Base-by-base conservation (phyloP, 768 basidiomycete species). In the Leucosporidium creatinivorum region DNA sequence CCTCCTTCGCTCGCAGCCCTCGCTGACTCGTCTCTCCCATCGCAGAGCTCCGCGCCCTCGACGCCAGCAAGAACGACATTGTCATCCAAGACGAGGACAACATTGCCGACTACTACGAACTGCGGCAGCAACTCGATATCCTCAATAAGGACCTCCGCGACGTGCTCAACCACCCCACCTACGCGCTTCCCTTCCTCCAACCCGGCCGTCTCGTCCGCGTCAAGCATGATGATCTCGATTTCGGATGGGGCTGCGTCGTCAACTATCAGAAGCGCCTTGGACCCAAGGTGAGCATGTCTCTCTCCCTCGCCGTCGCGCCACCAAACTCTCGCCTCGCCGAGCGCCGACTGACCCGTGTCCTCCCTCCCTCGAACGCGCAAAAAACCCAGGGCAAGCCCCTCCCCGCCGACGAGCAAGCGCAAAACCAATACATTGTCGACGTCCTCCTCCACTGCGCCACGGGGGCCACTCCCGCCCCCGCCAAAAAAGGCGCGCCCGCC, bases 221-320 rank as follows among this genome's bases (percentile, higher is more conserved):
- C 73, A 89, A 89, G 76, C 84, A 96, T 77, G 85, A 87, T 69
- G 87, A 88, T 49, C 80, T 87, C 19, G 89, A 99, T 78, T 98
- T 94, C 78, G 94, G 94, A 15, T 98, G 96, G 96, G 94, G 94
- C 49, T 85, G 92, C 52, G 85, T 98, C 61, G 84, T 97, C 75
- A 93, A 92, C 77, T 97, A 86, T 75, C 87, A 89, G 76, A 96
- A 96, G 78, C 85, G 93, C 0, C 73, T 86, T 26, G 85, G 86
- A n/a, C 84, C 88, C 21, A 94, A 92, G 81, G 79, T 78, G 62
- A 70, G 91, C 87, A n/a, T n/a, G n/a, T 26, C 15, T 1, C 44
- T 48, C 28, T 13, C 1, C 25, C n/a, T n/a, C n/a, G n/a, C n/a
- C n/a, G n/a, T n/a, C n/a, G n/a, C n/a, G n/a, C n/a, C n/a, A n/a